Evolutionary conservation across 2,329 filamentous ascomycete genomes (phyloP).

Genomic region (Verticillium zaregamsianum): DNA sequence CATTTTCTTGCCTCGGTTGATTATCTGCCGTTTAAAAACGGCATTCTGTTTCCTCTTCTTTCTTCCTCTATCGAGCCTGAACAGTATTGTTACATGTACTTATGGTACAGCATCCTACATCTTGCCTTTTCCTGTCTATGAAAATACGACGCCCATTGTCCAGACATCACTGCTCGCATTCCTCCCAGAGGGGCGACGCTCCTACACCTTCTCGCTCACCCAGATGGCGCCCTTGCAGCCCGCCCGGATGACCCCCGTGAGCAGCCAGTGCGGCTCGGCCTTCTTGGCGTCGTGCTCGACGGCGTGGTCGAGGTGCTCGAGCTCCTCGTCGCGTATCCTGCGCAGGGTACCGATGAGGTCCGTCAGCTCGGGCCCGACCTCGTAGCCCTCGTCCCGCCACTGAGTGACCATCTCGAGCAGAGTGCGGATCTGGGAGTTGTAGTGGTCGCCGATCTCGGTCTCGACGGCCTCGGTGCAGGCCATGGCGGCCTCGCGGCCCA

Average conservation of each 20-base stretch:
- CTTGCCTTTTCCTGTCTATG: not conserved
- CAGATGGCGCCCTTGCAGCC: conserved; percentile 92
- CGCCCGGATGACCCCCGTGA: conserved; percentile 83
- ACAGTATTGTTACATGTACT: not conserved
- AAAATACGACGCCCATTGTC: not conserved
- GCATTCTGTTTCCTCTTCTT: not conserved
- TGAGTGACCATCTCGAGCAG: conserved; percentile 76
- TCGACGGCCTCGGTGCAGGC: conserved; percentile 98
- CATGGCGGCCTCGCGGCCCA: conserved; percentile 95
- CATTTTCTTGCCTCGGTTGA: not conserved
- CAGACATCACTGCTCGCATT: not conserved
- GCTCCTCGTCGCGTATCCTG: conserved; percentile 87
- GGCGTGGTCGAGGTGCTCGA: conserved; percentile 94
- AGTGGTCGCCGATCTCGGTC: conserved; percentile 95
- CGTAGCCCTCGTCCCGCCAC: conserved; percentile 74
- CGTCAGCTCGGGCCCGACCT: conserved; percentile 72
- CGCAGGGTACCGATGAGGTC: conserved; percentile 70
- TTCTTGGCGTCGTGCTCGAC: conserved; percentile 90
- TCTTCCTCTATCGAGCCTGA: not conserved
- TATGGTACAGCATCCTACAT: not conserved
- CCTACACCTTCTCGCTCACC: conserved; percentile 71
- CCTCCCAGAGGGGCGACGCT: not conserved
- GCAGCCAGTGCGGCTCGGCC: conserved; percentile 82
- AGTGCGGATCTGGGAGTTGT: conserved; percentile 84
- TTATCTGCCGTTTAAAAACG: not conserved